Conservation (phyloP, 2,329 filamentous ascomycete genomes). For the Rugonectria rugulosa region DNA sequence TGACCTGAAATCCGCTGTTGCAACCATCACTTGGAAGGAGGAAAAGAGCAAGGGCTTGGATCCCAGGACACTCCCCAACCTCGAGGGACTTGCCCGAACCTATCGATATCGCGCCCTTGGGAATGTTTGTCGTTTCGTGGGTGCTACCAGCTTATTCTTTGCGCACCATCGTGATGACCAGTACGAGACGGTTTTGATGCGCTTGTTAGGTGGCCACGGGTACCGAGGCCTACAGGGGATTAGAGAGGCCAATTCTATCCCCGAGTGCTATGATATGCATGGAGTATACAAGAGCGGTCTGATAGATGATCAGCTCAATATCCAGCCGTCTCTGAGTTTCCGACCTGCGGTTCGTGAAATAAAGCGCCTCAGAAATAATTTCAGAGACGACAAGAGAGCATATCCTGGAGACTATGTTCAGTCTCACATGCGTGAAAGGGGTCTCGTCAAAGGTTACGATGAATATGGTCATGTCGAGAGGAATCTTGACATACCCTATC, state of each 20-base stretch:
- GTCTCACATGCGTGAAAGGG: constrained; percentile 26
- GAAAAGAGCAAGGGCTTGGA: constrained; percentile 41
- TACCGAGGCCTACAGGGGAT: constrained; percentile 80
- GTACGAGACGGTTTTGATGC: constrained; percentile 87
- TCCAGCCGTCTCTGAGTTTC: constrained; percentile 49
- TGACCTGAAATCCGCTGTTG: constrained; percentile 41
- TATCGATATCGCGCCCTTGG: constrained; percentile 79
- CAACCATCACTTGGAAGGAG: constrained; percentile 56
- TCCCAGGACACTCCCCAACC: constrained; percentile 58
- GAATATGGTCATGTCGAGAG: constrained; percentile 27
- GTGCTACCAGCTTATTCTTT: constrained; percentile 71
- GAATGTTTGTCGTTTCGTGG: constrained; percentile 57
- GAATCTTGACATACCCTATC: constrained; percentile 39
- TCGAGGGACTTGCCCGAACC: constrained; percentile 80
- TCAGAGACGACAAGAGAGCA: constrained; percentile 40
- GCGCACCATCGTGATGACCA: constrained; percentile 93
- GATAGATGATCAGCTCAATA: constrained; percentile 52
- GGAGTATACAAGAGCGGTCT: constrained; percentile 73
- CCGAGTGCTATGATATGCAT: constrained; percentile 81
- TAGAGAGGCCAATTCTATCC: constrained; percentile 70
- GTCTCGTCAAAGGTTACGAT: constrained; percentile 39
- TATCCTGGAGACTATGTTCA: constrained; percentile 26
- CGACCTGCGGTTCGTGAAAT: constrained; percentile 41
- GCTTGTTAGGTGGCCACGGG: constrained; percentile 72
- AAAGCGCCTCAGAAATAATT: constrained; percentile 38